Percentiles rank a stretch among this genome's conserved stretches.
These are phyloP conservation scores for Linum tenue DNA, from an alignment of 345 rosid species.

Conservation along the genomic window DNA sequence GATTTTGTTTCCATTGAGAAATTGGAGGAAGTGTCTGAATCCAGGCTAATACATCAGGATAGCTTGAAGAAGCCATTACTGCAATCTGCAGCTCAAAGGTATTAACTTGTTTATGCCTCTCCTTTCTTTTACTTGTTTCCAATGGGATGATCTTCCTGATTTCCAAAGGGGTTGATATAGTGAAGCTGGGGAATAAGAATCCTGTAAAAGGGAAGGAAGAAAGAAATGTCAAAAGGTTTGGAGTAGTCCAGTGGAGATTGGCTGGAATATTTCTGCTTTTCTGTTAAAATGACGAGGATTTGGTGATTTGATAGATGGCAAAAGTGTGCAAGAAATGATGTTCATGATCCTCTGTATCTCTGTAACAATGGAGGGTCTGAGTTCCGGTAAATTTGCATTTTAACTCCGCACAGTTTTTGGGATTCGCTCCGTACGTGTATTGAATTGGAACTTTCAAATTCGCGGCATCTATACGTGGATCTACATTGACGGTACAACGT, in stretches of 20 bases:
- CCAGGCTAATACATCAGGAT: conserved; percentile 52
- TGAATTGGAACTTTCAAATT: no score
- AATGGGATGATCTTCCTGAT: not conserved
- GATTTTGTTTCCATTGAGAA: conserved; percentile 43
- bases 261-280: not conserved
- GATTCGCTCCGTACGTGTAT: no score
- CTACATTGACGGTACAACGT: no score
- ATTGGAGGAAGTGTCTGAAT: conserved; percentile 50
- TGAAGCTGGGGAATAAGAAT: not conserved
- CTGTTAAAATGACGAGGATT: not conserved
- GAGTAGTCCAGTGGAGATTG: not conserved
- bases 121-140: no score
- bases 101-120: no score
- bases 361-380: no score
- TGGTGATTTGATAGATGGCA: no score
- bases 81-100: not conserved
- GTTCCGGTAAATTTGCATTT: no score
- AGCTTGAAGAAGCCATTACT: conserved; percentile 50
- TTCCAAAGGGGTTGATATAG: not conserved
- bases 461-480: no score
- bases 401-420: not conserved
- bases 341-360: not conserved
- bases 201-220: not conserved
- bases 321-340: not conserved
- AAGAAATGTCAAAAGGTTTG: not conserved